phyloP scores from a whole-genome alignment of 768 basidiomycete species.

The Leccinum variicolor region DNA sequence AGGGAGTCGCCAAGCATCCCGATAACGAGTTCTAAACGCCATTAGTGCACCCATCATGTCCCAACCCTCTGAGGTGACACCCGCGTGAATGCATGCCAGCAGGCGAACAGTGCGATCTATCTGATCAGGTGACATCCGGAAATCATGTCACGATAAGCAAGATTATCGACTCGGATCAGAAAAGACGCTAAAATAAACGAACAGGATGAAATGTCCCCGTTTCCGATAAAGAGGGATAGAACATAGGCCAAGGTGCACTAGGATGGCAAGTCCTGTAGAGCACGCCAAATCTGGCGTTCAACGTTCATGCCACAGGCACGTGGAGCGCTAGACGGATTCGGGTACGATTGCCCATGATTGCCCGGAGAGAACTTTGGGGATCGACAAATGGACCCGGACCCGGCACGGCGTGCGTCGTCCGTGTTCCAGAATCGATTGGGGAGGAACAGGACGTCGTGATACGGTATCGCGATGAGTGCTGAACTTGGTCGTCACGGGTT shows the following conservation, averaged over 20 bases:
- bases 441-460: not conserved
- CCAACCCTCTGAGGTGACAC: not conserved
- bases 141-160: not conserved
- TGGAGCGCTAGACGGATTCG: not conserved
- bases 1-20: not conserved
- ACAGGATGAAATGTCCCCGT: not conserved
- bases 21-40: not conserved
- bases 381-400: not conserved
- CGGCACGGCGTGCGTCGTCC: not conserved
- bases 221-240: not conserved
- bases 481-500: not conserved
- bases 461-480: not conserved
- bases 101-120: constrained; percentile 7
- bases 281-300: not conserved
- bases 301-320: not conserved
- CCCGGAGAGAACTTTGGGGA: not conserved
- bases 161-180: constrained; percentile 2
- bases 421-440: not conserved
- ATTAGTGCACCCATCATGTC: not conserved
- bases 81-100: not conserved
- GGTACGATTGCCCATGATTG: not conserved
- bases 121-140: constrained; percentile 1
- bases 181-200: not conserved
- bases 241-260: not conserved
- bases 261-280: not conserved